Evolutionary conservation across 2,329 filamentous ascomycete species (phyloP), one percentile per base, ranked within the genome.

Genomic region (Exophiala phaeomuriformis): DNA sequence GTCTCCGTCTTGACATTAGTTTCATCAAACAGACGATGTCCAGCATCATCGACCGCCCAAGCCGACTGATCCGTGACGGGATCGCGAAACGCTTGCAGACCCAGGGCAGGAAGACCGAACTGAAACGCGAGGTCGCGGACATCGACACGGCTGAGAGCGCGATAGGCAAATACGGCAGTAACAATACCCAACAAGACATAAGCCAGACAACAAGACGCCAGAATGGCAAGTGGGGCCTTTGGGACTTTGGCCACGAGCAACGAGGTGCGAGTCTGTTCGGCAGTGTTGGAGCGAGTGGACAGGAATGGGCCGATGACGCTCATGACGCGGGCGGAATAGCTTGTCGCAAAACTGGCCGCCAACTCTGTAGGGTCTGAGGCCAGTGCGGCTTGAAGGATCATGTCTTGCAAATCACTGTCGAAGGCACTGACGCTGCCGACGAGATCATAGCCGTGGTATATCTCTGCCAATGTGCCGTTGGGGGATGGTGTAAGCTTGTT

Each of bases 181-280:
- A 35, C 39, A 12, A 58, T 32, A 10, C 60, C 60, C 27, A 62
- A 50, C 6, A 62, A 10, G 29, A 58, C 48, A 42, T 62, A 62
- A 2, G 39, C 43, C 8, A 61, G 43, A 49, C 55, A 57, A 9
- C 58, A 59, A 3, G 55, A 52, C 10, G 57, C 29, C 8, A 62
- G 53, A 30, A 58, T 53, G 8, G 53, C 60, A 4, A 62, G 51
- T 9, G 58, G 58, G 7, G 47, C 37, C 44, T 61, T 61, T 8
- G 58, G 58, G 5, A 62, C 60, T 47, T 61, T 57, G 28, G 60
- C 58, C 37, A 62, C 56, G n/a, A 62, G 54, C 4, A 59, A 29
- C 2, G 56, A 46, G 3, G 53, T 57, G 3, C 58, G 54, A 1
- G 45, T 56, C 19, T 62, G 60, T 45, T 62, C 53, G 33, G 56